Percentiles rank a stretch among this genome's conserved stretches.
Evolutionary conservation across 345 rosid genomes (phyloP).

Genomic region (Murraya koenigii): DNA sequence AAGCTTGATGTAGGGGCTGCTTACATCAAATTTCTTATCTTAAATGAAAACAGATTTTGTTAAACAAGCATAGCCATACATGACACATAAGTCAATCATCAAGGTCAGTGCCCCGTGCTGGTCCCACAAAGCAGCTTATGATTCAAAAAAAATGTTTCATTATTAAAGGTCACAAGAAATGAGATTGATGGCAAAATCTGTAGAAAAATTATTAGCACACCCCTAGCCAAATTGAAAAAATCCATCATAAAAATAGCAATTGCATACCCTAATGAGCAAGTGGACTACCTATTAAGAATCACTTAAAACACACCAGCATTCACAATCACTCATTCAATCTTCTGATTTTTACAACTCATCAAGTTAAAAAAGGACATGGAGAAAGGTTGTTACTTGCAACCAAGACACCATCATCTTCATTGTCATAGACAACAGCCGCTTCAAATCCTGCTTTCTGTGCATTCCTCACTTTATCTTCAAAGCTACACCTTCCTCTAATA

Average conservation of each 20-base stretch:
- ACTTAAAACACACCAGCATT: not conserved
- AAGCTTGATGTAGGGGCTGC: not conserved
- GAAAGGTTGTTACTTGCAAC: slow-evolving; percentile 67
- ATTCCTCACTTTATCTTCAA: slow-evolving; percentile 83
- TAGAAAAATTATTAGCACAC: not conserved
- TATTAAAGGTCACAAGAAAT: not conserved
- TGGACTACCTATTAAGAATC: not conserved
- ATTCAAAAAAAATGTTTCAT: not conserved
- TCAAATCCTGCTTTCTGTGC: slow-evolving; percentile 83
- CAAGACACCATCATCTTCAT: slow-evolving; percentile 57
- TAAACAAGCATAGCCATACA: not conserved
- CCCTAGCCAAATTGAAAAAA: not conserved
- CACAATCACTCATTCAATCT: not conserved
- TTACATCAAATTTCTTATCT: not conserved
- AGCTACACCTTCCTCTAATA: slow-evolving; percentile 83
- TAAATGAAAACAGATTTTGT: not conserved
- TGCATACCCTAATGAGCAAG: not conserved
- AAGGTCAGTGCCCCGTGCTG: not conserved
- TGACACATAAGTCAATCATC: not conserved
- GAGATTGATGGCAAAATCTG: not conserved
- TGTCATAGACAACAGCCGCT: slow-evolving; percentile 72
- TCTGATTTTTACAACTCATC: not conserved
- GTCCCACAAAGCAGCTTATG: not conserved
- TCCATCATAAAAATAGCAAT: not conserved
- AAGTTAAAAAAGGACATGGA: not conserved